Evolutionary conservation across 2,329 filamentous ascomycete genomes (phyloP).

Genomic region (Pseudocercospora crystallina): DNA sequence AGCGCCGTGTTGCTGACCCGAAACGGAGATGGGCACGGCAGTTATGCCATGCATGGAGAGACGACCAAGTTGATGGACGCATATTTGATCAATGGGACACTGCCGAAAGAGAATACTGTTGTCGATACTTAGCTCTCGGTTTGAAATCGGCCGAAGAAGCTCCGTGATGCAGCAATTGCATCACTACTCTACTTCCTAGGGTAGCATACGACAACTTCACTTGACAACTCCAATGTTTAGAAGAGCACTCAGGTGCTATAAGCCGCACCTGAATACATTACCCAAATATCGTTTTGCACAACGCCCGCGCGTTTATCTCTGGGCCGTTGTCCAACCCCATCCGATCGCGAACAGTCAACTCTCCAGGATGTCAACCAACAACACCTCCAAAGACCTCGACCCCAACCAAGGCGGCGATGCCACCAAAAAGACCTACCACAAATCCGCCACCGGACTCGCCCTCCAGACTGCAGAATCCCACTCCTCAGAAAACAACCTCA

Average conservation of each 20-base stretch:
- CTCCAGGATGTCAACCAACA: constrained; percentile 14
- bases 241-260: no score
- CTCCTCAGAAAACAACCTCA: constrained; percentile 67
- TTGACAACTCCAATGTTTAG: no score
- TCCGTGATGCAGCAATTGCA: no score
- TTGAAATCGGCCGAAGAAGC: no score
- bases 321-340: no score
- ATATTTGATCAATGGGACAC: not conserved
- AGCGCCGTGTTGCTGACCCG: not conserved
- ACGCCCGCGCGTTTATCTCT: no score
- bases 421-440: constrained; percentile 65
- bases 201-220: no score
- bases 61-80: not conserved
- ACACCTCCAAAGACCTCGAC: constrained; percentile 34
- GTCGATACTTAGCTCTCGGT: no score
- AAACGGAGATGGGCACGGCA: not conserved
- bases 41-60: not conserved
- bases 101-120: not conserved
- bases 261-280: no score
- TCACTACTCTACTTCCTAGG: no score
- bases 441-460: constrained; percentile 70
- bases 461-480: constrained; percentile 68
- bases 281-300: no score
- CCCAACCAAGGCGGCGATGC: constrained; percentile 50
- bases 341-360: not conserved